Conservation (phyloP, 1,139 yeast species). For the Geotrichum citri-aurantii region DNA sequence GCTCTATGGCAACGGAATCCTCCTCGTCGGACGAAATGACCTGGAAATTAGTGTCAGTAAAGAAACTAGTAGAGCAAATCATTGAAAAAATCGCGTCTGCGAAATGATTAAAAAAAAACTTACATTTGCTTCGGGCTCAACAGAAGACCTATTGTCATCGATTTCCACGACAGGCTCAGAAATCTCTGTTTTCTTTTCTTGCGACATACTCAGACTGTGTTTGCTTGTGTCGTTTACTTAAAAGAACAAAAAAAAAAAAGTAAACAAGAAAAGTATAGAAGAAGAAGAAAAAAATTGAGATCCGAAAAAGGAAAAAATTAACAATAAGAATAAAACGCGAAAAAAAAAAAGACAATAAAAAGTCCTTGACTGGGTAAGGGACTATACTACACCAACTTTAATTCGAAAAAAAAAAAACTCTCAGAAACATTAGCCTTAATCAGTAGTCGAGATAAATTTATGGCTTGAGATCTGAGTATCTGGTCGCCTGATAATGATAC, state of each 20-base stretch:
- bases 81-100: not conserved
- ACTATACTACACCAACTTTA: not conserved
- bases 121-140: constrained; percentile 3
- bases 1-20: not conserved
- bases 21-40: constrained; percentile 3
- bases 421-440: not conserved
- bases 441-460: not conserved
- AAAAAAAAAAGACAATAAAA: not conserved
- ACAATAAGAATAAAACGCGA: not conserved
- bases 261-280: not conserved
- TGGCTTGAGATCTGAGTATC: not conserved
- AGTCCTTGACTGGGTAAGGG: not conserved
- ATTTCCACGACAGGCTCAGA: not conserved
- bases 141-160: not conserved
- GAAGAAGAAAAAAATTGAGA: not conserved
- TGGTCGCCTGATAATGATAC: constrained; percentile 13
- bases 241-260: not conserved
- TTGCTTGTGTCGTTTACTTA: not conserved
- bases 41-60: not conserved
- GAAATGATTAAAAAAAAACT: not conserved
- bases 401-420: not conserved
- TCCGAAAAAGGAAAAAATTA: not conserved
- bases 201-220: not conserved
- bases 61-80: not conserved
- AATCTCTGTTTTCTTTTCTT: not conserved